Conservation (phyloP, 257 asterid species). For the Jacaranda copaia region DNA sequence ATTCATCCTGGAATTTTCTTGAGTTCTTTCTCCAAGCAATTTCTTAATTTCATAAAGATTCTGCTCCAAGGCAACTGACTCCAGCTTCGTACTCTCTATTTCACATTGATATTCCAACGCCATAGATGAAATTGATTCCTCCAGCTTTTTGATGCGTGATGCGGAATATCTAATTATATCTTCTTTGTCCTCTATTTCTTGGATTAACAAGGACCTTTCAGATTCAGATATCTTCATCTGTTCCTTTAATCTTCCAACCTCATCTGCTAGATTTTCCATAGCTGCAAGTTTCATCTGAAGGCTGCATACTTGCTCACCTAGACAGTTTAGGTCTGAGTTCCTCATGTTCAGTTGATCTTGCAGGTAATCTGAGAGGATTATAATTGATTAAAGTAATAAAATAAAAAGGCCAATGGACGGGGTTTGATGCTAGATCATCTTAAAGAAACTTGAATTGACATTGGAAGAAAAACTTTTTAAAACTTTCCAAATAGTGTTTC, state of each 20-base stretch:
- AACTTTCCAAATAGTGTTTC: neutral
- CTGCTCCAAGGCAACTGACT: constrained; percentile 66
- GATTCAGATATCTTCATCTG: constrained; percentile 56
- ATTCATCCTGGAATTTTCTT: constrained; percentile 52
- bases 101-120: constrained; percentile 91
- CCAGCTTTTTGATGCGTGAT: constrained; percentile 59
- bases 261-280: constrained; percentile 56
- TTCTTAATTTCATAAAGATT: constrained; percentile 57
- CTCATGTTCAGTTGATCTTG: constrained; percentile 84
- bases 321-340: constrained; percentile 56
- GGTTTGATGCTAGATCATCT: neutral
- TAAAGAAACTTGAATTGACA: neutral
- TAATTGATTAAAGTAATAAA: constrained; percentile 33
- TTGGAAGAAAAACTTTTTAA: neutral
- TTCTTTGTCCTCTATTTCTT: constrained; percentile 66
- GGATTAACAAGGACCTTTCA: constrained; percentile 53
- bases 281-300: constrained; percentile 58
- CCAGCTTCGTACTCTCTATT: constrained; percentile 85
- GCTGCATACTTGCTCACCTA: constrained; percentile 57
- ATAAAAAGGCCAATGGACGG: constrained; percentile 8
- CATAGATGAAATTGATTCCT: constrained; percentile 73
- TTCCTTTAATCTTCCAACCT: constrained; percentile 60
- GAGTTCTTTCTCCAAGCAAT: constrained; percentile 59
- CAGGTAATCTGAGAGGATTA: constrained; percentile 74
- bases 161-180: constrained; percentile 51